Evolutionary conservation across 176 grass and related monocot genomes (phyloP).

Genomic region (Miscanthus lutarioriparius): DNA sequence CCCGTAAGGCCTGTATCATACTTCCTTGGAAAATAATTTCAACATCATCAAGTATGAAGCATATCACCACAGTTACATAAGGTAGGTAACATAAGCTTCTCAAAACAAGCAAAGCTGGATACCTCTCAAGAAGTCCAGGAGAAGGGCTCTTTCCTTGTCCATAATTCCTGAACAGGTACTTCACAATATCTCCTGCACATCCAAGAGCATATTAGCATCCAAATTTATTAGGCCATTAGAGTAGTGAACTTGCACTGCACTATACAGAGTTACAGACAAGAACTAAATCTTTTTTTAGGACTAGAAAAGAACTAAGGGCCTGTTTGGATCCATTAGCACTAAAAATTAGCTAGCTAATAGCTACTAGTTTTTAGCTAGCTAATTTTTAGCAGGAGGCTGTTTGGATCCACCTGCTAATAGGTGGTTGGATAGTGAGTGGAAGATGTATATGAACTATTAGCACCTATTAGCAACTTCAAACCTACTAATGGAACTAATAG

Average conservation of each 20-base stretch:
- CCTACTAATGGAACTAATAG: no score
- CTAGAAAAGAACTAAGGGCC: no score
- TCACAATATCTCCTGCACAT: slow-evolving; percentile 84
- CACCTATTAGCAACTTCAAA: no score
- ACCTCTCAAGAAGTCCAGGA: slow-evolving; percentile 93
- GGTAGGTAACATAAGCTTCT: not conserved
- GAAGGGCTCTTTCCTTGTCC: slow-evolving; percentile 75
- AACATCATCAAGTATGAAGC: not conserved
- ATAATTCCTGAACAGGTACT: slow-evolving; percentile 78
- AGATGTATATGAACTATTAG: no score
- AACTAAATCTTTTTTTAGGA: not conserved
- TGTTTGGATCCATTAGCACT: no score
- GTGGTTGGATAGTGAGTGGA: no score
- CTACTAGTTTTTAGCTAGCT: no score
- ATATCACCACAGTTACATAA: not conserved
- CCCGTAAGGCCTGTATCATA: not conserved
- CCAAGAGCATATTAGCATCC: slow-evolving; percentile 30
- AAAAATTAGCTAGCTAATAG: no score
- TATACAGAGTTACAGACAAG: not conserved
- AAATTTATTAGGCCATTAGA: not conserved
- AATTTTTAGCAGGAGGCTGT: no score
- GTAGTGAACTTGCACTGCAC: not conserved
- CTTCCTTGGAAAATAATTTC: slow-evolving; percentile 13
- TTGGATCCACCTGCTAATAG: no score
- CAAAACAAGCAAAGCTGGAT: slow-evolving; percentile 37